phyloP scores from a whole-genome alignment of 83 land plant species.

The Picea engelmannii region DNA sequence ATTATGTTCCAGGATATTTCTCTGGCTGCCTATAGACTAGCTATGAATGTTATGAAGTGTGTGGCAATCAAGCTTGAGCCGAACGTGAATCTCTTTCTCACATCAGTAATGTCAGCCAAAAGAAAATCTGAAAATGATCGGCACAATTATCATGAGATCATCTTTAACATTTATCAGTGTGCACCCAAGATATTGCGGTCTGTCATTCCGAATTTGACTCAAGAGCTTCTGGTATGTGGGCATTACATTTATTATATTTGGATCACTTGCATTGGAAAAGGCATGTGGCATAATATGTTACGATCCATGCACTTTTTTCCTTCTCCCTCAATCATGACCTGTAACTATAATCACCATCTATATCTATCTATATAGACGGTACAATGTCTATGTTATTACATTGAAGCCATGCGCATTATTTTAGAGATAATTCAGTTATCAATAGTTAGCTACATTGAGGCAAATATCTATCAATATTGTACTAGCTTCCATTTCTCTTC shows the following conservation, averaged over 20 bases:
- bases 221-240: slow-evolving; percentile 76
- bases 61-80: slow-evolving; percentile 82
- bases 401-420: too few relatives aligned
- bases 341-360: neutral
- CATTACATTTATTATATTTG: slow-evolving; percentile 36
- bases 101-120: slow-evolving; percentile 75
- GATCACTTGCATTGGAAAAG: slow-evolving; percentile 10
- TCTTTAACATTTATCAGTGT: slow-evolving; percentile 74
- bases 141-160: slow-evolving; percentile 81
- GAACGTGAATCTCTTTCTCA: slow-evolving; percentile 66
- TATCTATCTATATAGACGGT: too few relatives aligned
- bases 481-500: neutral
- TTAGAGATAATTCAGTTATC: neutral
- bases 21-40: slow-evolving; percentile 76
- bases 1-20: too few relatives aligned
- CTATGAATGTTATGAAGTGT: slow-evolving; percentile 66
- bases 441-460: too few relatives aligned
- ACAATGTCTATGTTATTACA: too few relatives aligned
- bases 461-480: neutral
- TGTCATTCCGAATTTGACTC: slow-evolving; percentile 65
- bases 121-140: slow-evolving; percentile 22
- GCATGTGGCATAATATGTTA: too few relatives aligned
- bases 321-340: neutral
- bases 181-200: slow-evolving; percentile 76
- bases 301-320: neutral